These are phyloP conservation scores for Trichocladium uniseriatum DNA, from an alignment of 495 filamentous ascomycete genomes.

Conservation along the genomic window DNA sequence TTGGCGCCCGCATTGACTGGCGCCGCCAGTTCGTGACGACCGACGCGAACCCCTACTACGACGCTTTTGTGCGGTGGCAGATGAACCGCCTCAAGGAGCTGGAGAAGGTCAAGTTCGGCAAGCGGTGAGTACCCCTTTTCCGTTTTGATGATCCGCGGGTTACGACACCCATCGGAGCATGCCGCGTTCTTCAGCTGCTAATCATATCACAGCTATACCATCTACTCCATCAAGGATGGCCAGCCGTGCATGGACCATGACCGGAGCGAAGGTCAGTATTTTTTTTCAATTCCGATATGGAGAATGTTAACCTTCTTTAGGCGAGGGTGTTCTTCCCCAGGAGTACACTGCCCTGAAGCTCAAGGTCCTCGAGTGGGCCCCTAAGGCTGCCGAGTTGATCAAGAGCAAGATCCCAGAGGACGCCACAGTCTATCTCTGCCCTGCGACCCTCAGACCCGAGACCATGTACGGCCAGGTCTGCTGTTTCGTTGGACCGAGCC, in stretches of 20 bases:
- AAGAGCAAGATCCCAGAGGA: conserved; percentile 69
- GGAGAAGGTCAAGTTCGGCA: conserved; percentile 89
- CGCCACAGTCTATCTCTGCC: conserved; percentile 78
- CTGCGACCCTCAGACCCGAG: conserved; percentile 87
- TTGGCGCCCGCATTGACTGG: conserved; percentile 89
- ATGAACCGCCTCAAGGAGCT: conserved; percentile 88
- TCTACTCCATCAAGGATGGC: conserved; percentile 94
- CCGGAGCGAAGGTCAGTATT: conserved; percentile 55
- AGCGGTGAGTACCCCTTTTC: conserved; percentile 46
- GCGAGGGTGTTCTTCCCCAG: conserved; percentile 77
- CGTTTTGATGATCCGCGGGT: too few relatives aligned
- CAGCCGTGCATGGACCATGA: conserved; percentile 99
- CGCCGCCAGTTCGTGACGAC: conserved; percentile 85
- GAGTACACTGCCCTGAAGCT: conserved; percentile 91
- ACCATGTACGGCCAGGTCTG: conserved; percentile 98
- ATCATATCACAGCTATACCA: conserved; percentile 44
- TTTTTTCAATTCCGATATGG: background rate
- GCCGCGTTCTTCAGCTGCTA: too few relatives aligned
- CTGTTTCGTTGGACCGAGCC: conserved; percentile 77
- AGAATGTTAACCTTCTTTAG: background rate
- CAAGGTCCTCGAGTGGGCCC: conserved; percentile 78
- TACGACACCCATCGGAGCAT: too few relatives aligned
- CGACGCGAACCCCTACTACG: conserved; percentile 94
- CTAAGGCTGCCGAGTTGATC: conserved; percentile 56
- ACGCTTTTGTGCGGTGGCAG: conserved; percentile 94